Evolutionary conservation across 1,284 basidiomycete species (phyloP).

Genomic region (Veloboletus limbatus): DNA sequence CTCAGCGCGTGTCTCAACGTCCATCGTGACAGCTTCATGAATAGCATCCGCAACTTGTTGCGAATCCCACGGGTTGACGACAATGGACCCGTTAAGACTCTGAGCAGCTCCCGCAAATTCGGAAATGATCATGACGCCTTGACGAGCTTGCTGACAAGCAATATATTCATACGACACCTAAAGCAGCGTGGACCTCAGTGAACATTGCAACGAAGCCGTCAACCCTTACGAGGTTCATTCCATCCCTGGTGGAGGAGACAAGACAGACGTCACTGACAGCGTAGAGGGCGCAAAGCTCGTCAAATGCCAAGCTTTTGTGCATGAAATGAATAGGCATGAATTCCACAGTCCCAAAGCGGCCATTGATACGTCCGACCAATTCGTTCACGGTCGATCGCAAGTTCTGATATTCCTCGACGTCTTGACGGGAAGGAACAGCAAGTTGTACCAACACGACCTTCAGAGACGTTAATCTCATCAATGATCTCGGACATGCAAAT

Average conservation of each 20-base stretch:
- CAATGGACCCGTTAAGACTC: constrained; percentile 88
- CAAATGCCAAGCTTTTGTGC: constrained; percentile 92
- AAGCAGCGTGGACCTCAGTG: constrained; percentile 12
- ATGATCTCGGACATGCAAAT: not conserved
- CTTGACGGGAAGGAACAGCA: constrained; percentile 95
- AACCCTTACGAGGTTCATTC: constrained; percentile 88
- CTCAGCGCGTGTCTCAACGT: constrained; percentile 72
- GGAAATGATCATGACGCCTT: constrained; percentile 96
- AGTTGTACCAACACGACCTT: constrained; percentile 94
- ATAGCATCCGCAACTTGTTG: constrained; percentile 97
- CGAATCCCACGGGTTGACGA: constrained; percentile 96
- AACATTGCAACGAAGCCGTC: constrained; percentile 5
- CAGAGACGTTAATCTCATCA: constrained; percentile 5
- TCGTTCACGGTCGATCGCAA: constrained; percentile 95
- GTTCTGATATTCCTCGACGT: constrained; percentile 99
- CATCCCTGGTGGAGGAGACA: constrained; percentile 92
- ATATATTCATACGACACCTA: constrained; percentile 99
- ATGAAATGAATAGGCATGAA: constrained; percentile 99
- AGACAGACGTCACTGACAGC: constrained; percentile 96
- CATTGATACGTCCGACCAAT: constrained; percentile 96
- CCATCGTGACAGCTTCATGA: constrained; percentile 91
- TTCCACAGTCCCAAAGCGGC: constrained; percentile 96
- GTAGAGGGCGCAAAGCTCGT: constrained; percentile 95
- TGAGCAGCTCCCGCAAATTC: constrained; percentile 99
- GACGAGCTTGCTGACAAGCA: constrained; percentile 88